Percentiles rank a stretch among this genome's conserved stretches.
These are phyloP conservation scores for Golubevia sp. DNA, from an alignment of 1,284 basidiomycete genomes.

Conservation along the genomic window DNA sequence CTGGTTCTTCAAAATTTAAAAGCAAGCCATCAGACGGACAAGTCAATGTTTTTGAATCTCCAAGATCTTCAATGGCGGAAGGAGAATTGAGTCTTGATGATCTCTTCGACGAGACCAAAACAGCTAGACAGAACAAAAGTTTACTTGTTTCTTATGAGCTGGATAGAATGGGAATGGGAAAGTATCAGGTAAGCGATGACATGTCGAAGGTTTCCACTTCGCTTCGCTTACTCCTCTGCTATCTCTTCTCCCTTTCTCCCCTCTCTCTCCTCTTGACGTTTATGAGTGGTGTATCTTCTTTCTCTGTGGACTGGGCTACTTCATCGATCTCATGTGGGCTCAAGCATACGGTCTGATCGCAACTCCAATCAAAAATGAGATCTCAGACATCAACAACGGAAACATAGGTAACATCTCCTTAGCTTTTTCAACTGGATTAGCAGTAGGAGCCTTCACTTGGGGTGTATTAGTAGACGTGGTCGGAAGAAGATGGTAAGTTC, in stretches of 20 bases:
- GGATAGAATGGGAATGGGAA: conserved; percentile 45
- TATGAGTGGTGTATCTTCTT: conserved; percentile 31
- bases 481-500: conserved; percentile 26
- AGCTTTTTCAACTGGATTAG: conserved; percentile 38
- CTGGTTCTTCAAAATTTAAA: no score
- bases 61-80: no score
- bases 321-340: conserved; percentile 49
- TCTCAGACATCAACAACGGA: conserved; percentile 17
- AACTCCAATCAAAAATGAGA: conserved; percentile 31
- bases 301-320: conserved; percentile 47
- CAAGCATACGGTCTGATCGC: conserved; percentile 39
- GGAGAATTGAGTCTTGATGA: no score
- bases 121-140: conserved; percentile 37
- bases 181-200: conserved; percentile 17
- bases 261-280: no score
- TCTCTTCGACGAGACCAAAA: conserved; percentile 32
- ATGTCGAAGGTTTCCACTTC: no score
- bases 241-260: no score
- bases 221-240: no score
- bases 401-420: conserved; percentile 30
- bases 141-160: conserved; percentile 38
- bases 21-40: no score
- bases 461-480: conserved; percentile 47
- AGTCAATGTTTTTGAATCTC: no score
- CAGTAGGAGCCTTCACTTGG: conserved; percentile 46